phyloP scores from a whole-genome alignment of 176 grass and related monocot species.

The Avena sativa region DNA sequence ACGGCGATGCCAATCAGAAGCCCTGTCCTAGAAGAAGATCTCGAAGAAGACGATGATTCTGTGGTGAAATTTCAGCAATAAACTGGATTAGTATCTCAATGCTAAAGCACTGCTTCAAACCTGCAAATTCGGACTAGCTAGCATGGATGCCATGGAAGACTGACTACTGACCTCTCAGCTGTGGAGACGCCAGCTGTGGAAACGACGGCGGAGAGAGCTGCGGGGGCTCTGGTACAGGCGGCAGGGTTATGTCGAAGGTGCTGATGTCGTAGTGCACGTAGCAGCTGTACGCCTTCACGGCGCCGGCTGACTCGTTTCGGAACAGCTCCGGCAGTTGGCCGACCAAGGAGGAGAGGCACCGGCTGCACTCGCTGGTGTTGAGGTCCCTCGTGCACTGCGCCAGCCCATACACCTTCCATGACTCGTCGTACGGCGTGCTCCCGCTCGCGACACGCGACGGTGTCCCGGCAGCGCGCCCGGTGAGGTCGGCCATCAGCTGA shows the following conservation, averaged over 20 bases:
- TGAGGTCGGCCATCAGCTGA: background rate
- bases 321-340: background rate
- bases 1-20: conserved; percentile 6
- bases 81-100: background rate
- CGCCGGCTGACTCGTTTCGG: background rate
- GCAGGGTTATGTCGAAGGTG: background rate
- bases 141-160: background rate
- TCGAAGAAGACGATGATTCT: background rate
- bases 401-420: conserved; percentile 41
- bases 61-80: background rate
- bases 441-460: background rate
- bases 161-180: conserved; percentile 4
- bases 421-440: background rate
- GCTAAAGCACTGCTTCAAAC: background rate
- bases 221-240: background rate
- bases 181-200: background rate
- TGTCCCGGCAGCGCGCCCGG: background rate
- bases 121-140: background rate
- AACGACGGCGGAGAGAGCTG: background rate
- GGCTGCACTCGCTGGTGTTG: background rate
- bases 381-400: conserved; percentile 61
- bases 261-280: conserved; percentile 10
- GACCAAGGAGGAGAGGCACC: background rate
- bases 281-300: conserved; percentile 46
- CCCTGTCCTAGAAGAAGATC: background rate